These are phyloP conservation scores for Xylaria sp. DNA, from an alignment of 2,329 filamentous ascomycete species.

Conservation along the genomic window DNA sequence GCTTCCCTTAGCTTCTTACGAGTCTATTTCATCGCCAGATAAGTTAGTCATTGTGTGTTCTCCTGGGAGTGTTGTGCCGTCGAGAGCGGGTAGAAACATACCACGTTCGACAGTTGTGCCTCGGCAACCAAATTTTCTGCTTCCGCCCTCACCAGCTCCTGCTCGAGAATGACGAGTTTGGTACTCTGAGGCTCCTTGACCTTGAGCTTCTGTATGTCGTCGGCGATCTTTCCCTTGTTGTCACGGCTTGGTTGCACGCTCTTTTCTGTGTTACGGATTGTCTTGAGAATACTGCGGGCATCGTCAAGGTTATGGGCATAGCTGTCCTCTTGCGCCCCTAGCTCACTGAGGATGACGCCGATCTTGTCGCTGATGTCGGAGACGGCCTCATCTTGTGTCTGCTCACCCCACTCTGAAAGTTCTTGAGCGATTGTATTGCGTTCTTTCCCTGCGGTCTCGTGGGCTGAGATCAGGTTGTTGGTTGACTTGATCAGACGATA, in stretches of 20 bases:
- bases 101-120: conserved; percentile 93
- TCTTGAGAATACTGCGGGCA: conserved; percentile 82
- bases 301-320: conserved; percentile 91
- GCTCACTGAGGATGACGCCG: conserved; percentile 88
- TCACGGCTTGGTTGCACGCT: conserved; percentile 94
- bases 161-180: conserved; percentile 85
- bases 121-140: conserved; percentile 96
- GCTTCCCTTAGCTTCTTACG: conserved; percentile 96
- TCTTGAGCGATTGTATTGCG: conserved; percentile 86
- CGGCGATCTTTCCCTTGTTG: conserved; percentile 84
- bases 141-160: conserved; percentile 95
- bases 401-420: conserved; percentile 95
- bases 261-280: conserved; percentile 93
- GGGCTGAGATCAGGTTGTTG: conserved; percentile 85
- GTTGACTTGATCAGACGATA: conserved; percentile 95
- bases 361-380: conserved; percentile 96
- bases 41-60: conserved; percentile 8
- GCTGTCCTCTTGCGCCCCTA: conserved; percentile 91
- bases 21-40: conserved; percentile 64
- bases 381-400: conserved; percentile 85
- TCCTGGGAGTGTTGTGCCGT: neutral
- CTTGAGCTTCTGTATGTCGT: conserved; percentile 93
- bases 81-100: conserved; percentile 57
- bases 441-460: conserved; percentile 87
- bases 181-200: conserved; percentile 89